A percentile compares a stretch with the other conserved stretches of the same genome.
Evolutionary conservation across 2,329 filamentous ascomycete genomes (phyloP).

Genomic region (Macrophomina phaseolina): DNA sequence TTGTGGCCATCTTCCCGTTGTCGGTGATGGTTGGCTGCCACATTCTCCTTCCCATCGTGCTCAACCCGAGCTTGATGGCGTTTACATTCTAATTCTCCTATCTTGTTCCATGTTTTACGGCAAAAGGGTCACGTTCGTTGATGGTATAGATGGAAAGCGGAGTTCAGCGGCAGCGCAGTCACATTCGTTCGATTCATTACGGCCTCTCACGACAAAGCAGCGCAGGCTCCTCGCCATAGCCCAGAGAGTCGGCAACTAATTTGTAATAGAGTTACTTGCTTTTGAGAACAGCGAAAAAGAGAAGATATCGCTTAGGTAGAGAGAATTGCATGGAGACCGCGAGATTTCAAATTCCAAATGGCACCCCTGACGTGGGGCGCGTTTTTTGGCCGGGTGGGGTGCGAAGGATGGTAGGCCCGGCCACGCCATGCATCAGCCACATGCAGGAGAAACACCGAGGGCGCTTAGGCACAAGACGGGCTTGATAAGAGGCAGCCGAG

Average conservation of each 20-base stretch:
- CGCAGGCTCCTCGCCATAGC: not conserved
- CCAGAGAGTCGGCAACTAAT: slow-evolving; percentile 4
- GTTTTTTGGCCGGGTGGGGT: not conserved
- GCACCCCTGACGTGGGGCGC: too few relatives aligned
- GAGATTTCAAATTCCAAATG: not conserved
- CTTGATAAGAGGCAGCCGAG: not conserved
- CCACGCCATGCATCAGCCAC: not conserved
- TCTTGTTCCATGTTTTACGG: not conserved
- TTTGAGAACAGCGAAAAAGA: not conserved
- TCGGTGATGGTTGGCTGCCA: slow-evolving; percentile 26
- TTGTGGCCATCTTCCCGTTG: slow-evolving; percentile 28
- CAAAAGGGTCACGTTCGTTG: slow-evolving; percentile 1
- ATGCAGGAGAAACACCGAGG: not conserved
- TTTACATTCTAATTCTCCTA: slow-evolving; percentile 18
- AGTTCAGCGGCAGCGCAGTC: not conserved
- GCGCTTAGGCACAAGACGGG: not conserved
- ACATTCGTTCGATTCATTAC: slow-evolving; percentile 4
- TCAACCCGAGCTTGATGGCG: slow-evolving; percentile 26
- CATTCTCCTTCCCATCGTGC: slow-evolving; percentile 29
- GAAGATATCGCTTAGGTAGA: not conserved
- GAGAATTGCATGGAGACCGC: not conserved
- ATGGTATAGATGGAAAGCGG: slow-evolving; percentile 1
- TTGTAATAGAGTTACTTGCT: slow-evolving; percentile 6
- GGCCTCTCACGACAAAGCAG: slow-evolving; percentile 14
- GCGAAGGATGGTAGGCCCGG: not conserved